Evolutionary conservation across 768 basidiomycete genomes (phyloP).

Genomic region (Austroboletus eburneus): DNA sequence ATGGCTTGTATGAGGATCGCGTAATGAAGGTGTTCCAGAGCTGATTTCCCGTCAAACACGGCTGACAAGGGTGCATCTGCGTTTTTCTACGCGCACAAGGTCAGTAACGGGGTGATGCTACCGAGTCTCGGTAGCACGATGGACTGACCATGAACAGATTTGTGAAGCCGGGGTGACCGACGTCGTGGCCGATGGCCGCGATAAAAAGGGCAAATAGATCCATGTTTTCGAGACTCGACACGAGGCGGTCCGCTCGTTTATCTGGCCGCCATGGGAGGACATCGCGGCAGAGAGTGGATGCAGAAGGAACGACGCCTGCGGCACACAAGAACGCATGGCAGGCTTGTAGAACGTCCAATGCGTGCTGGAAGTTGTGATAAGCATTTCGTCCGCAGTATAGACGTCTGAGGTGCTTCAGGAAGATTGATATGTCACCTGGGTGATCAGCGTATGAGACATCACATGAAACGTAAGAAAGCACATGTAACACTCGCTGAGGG

Average conservation of each 20-base stretch:
- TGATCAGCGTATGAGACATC: conserved; percentile 15
- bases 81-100: conserved; percentile 63
- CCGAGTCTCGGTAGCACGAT: not conserved
- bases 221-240: conserved; percentile 48
- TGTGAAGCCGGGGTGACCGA: conserved; percentile 92
- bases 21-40: conserved; percentile 90
- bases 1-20: conserved; percentile 76
- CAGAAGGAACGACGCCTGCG: conserved; percentile 77
- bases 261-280: conserved; percentile 34
- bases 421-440: conserved; percentile 67
- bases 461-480: conserved; percentile 17
- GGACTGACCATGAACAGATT: conserved; percentile 87
- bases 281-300: conserved; percentile 51
- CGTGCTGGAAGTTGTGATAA: conserved; percentile 98
- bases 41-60: conserved; percentile 85
- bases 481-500: conserved; percentile 47
- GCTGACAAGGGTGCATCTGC: conserved; percentile 84
- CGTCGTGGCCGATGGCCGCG: conserved; percentile 96
- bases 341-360: conserved; percentile 93
- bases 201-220: conserved; percentile 85
- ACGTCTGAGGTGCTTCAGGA: conserved; percentile 84
- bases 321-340: conserved; percentile 78
- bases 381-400: conserved; percentile 89
- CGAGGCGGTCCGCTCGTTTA: conserved; percentile 33
- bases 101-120: conserved; percentile 1